Evolutionary conservation across 345 rosid genomes (phyloP), one percentile per base, ranked within the genome.

Genomic region (Salix exigua): DNA sequence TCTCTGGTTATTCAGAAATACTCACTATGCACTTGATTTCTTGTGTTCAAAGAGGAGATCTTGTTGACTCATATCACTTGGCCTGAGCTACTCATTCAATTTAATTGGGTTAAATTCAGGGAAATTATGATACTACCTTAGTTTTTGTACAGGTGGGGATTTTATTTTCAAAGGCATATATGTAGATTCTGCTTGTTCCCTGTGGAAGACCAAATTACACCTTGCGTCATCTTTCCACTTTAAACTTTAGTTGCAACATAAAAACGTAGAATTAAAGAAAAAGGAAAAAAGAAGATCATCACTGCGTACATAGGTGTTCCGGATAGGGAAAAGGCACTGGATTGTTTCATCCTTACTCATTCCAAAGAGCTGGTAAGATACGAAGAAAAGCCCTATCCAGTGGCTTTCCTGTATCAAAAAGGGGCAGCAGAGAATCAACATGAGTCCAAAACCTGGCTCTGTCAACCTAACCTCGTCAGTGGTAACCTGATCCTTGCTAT

Each of bases 61-160:
- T 0, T 30, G 50, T 50, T 7, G 51, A 48, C 25, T 65, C 28
- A 10, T 53, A 31, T 48, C 28, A 71, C 17, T 13, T 40, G 11
- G 44, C 13, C 7, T 21, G 26, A 64, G 50, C 17, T 6, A n/a
- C 1, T 38, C 42, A 25, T 25, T 13, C 26, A 40, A 73, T 46
- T 60, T 63, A 7, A 4, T 2, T 4, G 55, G 17, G 21, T 40
- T 58, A 25, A 42, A 19, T 2, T 42, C 63, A n/a, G 12, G 28
- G 63, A 58, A 58, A 58, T 58, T 58, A 58, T n/a, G 28, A 23
- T 58, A 58, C n/a, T n/a, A 86, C 88, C 23, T 77, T 87, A 50
- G 81, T 75, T 21, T 85, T 86, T 77, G 92, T 89, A 62, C 53
- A 83, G 68, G 76, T 85, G 44, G 86, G 76, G 84, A 89, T 89